Evolutionary conservation across 2,329 filamentous ascomycete species (phyloP).

Genomic region (Colletotrichum phormii): DNA sequence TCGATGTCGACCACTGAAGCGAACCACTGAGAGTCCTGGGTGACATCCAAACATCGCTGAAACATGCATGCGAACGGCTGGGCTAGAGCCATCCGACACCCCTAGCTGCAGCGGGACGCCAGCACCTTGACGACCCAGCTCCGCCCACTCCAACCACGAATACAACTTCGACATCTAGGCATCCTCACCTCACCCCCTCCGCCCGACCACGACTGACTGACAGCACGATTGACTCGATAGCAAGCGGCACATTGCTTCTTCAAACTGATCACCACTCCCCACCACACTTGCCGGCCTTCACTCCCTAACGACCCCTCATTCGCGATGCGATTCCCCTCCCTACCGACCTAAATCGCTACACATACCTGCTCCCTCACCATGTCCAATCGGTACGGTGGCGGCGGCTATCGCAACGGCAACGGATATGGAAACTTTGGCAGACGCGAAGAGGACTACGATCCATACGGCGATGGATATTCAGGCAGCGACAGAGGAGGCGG

Average conservation of each 20-base stretch:
- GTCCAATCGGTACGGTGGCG: constrained; percentile 42
- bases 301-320: neutral
- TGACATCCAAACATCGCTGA: constrained; percentile 33
- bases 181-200: neutral
- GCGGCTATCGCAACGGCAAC: constrained; percentile 55
- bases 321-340: constrained; percentile 32
- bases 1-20: constrained; percentile 7
- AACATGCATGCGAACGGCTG: constrained; percentile 33
- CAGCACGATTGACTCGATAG: neutral
- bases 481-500: constrained; percentile 47
- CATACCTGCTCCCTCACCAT: constrained; percentile 26
- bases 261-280: neutral
- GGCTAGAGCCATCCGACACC: constrained; percentile 13
- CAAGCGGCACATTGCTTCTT: neutral
- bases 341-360: constrained; percentile 26
- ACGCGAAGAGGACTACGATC: constrained; percentile 63
- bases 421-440: constrained; percentile 52
- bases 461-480: constrained; percentile 56
- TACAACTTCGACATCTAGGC: neutral
- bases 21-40: constrained; percentile 23
- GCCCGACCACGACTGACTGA: neutral
- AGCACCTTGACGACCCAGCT: constrained; percentile 1
- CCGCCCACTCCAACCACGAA: neutral
- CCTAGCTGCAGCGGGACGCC: constrained; percentile 25
- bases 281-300: neutral